These are phyloP conservation scores for Berkeleyomyces rouxiae DNA, from an alignment of 2,329 filamentous ascomycete species.

Conservation along the genomic window DNA sequence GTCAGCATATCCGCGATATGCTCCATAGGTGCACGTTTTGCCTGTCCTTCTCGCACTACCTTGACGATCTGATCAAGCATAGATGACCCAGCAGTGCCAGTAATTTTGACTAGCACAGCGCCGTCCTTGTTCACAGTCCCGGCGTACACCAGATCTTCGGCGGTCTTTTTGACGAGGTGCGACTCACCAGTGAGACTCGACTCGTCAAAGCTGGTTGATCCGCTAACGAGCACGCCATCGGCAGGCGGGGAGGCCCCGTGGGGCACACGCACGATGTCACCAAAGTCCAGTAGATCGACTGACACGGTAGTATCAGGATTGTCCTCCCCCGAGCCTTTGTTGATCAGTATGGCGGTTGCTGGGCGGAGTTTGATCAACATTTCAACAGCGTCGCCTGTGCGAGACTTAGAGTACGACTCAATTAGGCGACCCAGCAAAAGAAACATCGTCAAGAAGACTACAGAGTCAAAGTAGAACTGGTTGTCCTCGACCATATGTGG, in stretches of 20 bases:
- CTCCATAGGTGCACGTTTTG: slow-evolving; percentile 58
- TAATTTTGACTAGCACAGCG: slow-evolving; percentile 46
- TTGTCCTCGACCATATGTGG: slow-evolving; percentile 27
- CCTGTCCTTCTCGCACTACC: slow-evolving; percentile 62
- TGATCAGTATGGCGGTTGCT: slow-evolving; percentile 55
- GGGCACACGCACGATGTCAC: slow-evolving; percentile 57
- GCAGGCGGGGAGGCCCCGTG: slow-evolving; percentile 73
- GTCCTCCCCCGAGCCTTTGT: slow-evolving; percentile 24
- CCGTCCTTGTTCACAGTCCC: slow-evolving; percentile 58
- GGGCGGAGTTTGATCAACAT: slow-evolving; percentile 64
- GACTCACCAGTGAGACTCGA: slow-evolving; percentile 77
- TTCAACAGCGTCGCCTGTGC: slow-evolving; percentile 71
- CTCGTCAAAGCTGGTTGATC: slow-evolving; percentile 63
- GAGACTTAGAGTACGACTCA: slow-evolving; percentile 83
- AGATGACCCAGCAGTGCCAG: slow-evolving; percentile 47
- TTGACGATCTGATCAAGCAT: slow-evolving; percentile 70
- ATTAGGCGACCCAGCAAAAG: slow-evolving; percentile 58
- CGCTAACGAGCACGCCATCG: slow-evolving; percentile 52
- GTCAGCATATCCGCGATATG: slow-evolving; percentile 57
- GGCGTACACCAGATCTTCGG: slow-evolving; percentile 50
- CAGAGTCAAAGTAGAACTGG: slow-evolving; percentile 74
- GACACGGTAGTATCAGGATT: slow-evolving; percentile 26
- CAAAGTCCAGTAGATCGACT: slow-evolving; percentile 58
- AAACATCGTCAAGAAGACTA: slow-evolving; percentile 83
- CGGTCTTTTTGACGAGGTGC: slow-evolving; percentile 43